phyloP scores from a whole-genome alignment of 495 filamentous ascomycete species.

The Trichoderma asperelloides region DNA sequence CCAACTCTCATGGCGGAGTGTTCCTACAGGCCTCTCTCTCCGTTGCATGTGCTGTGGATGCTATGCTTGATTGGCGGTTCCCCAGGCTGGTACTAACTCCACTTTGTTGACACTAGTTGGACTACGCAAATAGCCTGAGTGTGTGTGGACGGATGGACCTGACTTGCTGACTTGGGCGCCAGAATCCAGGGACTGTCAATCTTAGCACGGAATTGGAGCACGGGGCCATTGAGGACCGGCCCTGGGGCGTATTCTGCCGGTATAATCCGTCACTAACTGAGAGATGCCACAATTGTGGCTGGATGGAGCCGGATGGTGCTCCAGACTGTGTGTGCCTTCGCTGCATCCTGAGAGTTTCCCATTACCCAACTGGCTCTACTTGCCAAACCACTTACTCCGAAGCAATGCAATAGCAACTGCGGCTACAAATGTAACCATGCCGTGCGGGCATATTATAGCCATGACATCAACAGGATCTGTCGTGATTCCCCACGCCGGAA shows the following conservation, averaged over 20 bases:
- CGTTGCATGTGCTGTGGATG: slow-evolving; percentile 3
- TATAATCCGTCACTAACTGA: neutral
- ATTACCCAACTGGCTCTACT: no score
- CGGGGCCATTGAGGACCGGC: neutral
- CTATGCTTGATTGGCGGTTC: neutral
- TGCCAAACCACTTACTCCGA: no score
- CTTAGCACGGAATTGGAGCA: neutral
- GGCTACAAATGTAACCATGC: neutral
- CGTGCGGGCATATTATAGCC: neutral
- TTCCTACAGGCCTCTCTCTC: neutral
- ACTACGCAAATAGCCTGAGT: neutral
- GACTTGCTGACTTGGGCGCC: neutral
- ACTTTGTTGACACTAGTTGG: no score
- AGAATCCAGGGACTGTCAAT: neutral
- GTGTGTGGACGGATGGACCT: neutral
- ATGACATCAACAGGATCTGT: neutral
- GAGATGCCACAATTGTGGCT: no score
- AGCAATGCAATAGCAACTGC: neutral
- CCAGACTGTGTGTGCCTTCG: no score
- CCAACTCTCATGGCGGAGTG: neutral
- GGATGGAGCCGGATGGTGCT: no score
- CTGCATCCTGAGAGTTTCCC: no score
- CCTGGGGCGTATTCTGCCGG: slow-evolving; percentile 1
- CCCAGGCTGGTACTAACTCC: neutral
- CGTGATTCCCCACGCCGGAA: neutral